phyloP scores from a whole-genome alignment of 2,329 filamentous ascomycete genomes.

The Neofusicoccum parvum region DNA sequence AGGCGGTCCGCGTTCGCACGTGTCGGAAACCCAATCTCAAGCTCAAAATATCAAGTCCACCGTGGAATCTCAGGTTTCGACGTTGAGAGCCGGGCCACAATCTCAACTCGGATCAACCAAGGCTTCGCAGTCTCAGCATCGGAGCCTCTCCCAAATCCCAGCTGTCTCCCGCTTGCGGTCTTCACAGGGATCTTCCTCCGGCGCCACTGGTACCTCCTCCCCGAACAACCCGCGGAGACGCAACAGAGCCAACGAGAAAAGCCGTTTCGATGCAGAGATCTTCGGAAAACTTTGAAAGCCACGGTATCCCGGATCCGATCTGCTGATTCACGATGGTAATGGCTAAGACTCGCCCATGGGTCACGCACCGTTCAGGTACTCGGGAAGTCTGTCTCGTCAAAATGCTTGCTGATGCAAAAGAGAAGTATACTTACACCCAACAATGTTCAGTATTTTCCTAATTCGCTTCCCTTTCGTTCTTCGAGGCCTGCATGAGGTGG shows the following conservation, averaged over 20 bases:
- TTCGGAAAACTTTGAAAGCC: too few relatives aligned
- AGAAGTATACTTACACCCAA: too few relatives aligned
- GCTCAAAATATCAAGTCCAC: not conserved
- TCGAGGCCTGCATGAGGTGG: too few relatives aligned
- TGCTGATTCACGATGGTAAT: not conserved
- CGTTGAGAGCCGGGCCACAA: not conserved
- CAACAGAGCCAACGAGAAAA: not conserved
- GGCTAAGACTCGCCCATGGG: too few relatives aligned
- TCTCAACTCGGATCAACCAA: not conserved
- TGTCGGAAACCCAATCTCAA: not conserved
- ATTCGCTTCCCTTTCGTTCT: not conserved
- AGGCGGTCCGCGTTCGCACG: not conserved
- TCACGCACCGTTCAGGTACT: too few relatives aligned
- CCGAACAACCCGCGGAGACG: not conserved
- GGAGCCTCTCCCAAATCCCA: not conserved
- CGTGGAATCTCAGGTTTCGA: not conserved
- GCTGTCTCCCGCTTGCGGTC: not conserved
- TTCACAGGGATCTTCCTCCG: not conserved
- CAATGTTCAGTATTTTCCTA: not conserved
- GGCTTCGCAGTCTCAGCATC: not conserved
- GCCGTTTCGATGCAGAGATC: not conserved
- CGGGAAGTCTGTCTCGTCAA: too few relatives aligned
- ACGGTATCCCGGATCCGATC: too few relatives aligned
- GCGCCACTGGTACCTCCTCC: not conserved
- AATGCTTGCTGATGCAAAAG: too few relatives aligned